Percentiles rank a stretch among this genome's conserved stretches.
Conservation (phyloP, 345 rosid genomes). For the Citrus medica region DNA sequence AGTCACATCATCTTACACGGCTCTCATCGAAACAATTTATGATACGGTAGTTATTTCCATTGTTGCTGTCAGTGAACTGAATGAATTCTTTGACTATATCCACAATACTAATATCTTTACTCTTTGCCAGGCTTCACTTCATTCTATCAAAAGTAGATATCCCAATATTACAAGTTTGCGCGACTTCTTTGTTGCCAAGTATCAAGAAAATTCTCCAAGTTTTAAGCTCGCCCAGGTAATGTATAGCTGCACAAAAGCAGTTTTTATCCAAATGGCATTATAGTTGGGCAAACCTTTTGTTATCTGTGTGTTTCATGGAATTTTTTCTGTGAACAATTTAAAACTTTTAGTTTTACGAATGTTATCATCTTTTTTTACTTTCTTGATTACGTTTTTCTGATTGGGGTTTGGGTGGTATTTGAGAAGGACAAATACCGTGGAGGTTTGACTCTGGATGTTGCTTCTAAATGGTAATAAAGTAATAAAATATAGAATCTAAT, state of each 20-base stretch:
- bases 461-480: neutral
- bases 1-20: slow-evolving; percentile 96
- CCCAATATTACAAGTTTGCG: slow-evolving; percentile 79
- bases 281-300: neutral
- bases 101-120: slow-evolving; percentile 9
- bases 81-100: slow-evolving; percentile 6
- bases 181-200: slow-evolving; percentile 90
- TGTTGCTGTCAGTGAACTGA: slow-evolving; percentile 6
- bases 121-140: slow-evolving; percentile 84
- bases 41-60: slow-evolving; percentile 67
- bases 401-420: neutral
- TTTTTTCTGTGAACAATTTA: neutral
- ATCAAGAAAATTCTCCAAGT: slow-evolving; percentile 74
- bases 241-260: slow-evolving; percentile 3
- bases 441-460: neutral
- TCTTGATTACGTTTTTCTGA: neutral
- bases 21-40: slow-evolving; percentile 96
- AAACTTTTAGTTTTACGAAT: neutral
- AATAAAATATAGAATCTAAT: neutral
- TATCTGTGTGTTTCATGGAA: neutral
- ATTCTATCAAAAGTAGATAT: slow-evolving; percentile 95
- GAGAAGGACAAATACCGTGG: neutral
- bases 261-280: neutral
- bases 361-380: neutral
- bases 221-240: slow-evolving; percentile 98